Conservation (phyloP, 2,329 filamentous ascomycete species). For the Tolypocladium pustulatum region DNA sequence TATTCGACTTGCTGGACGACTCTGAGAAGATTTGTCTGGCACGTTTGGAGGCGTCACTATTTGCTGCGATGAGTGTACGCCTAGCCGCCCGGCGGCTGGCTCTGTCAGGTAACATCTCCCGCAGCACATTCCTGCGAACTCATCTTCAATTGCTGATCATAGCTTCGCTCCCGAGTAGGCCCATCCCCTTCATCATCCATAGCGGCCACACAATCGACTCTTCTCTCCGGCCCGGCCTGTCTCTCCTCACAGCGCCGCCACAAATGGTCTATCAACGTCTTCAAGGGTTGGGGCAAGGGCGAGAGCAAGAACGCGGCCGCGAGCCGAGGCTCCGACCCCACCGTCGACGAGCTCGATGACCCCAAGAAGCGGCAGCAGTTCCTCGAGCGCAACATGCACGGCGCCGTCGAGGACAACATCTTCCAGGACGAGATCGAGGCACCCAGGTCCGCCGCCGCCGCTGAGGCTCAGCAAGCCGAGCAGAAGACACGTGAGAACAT, state of each 20-base stretch:
- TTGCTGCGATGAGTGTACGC: slow-evolving; percentile 50
- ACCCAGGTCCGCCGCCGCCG: slow-evolving; percentile 9
- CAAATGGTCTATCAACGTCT: slow-evolving; percentile 31
- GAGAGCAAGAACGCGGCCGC: slow-evolving; percentile 20
- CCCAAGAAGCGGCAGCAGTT: slow-evolving; percentile 31
- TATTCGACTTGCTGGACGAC: not conserved
- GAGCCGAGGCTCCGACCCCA: slow-evolving; percentile 12
- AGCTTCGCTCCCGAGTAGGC: slow-evolving; percentile 10
- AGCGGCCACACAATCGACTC: not conserved
- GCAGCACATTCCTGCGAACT: not conserved
- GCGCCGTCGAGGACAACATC: slow-evolving; percentile 44
- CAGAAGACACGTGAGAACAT: slow-evolving; percentile 38
- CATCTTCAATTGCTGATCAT: slow-evolving; percentile 4
- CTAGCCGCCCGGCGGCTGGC: slow-evolving; percentile 52
- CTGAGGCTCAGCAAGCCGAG: slow-evolving; percentile 17
- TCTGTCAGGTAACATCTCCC: slow-evolving; percentile 39
- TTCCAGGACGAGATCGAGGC: slow-evolving; percentile 50
- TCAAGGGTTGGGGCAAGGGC: slow-evolving; percentile 23
- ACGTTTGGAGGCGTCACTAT: not conserved
- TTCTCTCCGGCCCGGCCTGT: not conserved
- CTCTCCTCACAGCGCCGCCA: slow-evolving; percentile 22
- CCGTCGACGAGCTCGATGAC: slow-evolving; percentile 27
- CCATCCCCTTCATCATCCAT: slow-evolving; percentile 7
- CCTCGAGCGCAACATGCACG: slow-evolving; percentile 26
- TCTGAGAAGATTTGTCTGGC: not conserved